Evolutionary conservation across 768 basidiomycete species (phyloP), one percentile per base, ranked within the genome.

Genomic region (Gyrodon lividus): DNA sequence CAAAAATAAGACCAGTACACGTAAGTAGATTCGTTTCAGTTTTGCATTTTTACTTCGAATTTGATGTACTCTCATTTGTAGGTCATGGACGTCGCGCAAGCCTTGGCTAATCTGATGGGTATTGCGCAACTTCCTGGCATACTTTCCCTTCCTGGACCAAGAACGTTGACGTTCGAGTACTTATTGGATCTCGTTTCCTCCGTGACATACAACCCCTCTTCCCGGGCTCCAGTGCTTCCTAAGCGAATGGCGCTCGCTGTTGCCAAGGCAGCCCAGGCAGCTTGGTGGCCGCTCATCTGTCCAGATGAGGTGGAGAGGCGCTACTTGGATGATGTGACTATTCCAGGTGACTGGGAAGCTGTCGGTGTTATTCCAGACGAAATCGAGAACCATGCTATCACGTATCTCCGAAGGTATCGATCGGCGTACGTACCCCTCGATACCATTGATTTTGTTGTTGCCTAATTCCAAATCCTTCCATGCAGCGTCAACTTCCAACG

Each of bases 61-160:
- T 28, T 58, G 51, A 68, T 56, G 54, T 43, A 31, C 22, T 37
- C 24, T 56, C 46, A 28, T 43, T 54, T 51, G 51, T 58, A 94
- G 92, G 91, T 97, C 20, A 70, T 95, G 63, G 95, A 99, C 64
- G 91, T 98, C 50, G 96, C 97, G 9, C 88, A 95, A 70, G 95
- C 85, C 5, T 79, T 98, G 48, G 77, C 80, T n/a, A 90, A 91
- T 73, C 71, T 92, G 54, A 80, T 89, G 70, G 63, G 75, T 16
- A 75, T 79, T 40, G 78, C 85, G 37, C 82, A 83, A 45, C 62
- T 83, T 19, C 71, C 86, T 37, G 79, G 83, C 28, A 92, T 85
- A 7, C 71, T 93, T 61, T 81, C 82, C 48, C 85, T 99, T 42
- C 91, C 95, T 40, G 97, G 97, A 2, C 95, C 96, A 0, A 87